Conservation (phyloP, 2,329 filamentous ascomycete genomes). For the Mollisia scopiformis region DNA sequence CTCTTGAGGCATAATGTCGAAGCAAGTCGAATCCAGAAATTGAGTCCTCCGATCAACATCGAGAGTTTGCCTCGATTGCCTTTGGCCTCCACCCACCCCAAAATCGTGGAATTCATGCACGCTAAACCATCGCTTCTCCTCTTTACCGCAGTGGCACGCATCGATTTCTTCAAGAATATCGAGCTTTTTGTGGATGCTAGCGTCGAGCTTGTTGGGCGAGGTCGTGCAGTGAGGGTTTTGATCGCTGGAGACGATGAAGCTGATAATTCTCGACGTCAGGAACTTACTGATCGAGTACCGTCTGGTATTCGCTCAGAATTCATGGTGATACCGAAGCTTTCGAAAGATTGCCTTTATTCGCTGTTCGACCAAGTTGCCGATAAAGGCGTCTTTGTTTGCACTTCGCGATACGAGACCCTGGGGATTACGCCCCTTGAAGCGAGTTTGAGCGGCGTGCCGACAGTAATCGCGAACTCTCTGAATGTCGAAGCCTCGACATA, state of each 20-base stretch:
- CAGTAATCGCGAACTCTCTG: constrained; percentile 14
- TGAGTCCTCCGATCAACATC: constrained; percentile 18
- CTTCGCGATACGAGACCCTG: constrained; percentile 21
- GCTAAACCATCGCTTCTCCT: constrained; percentile 6
- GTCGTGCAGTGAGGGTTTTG: constrained; percentile 9
- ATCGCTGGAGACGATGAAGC: constrained; percentile 15
- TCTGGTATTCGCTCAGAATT: constrained; percentile 12
- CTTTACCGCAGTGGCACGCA: constrained; percentile 21
- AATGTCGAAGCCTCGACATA: constrained; percentile 20
- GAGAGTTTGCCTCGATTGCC: not conserved
- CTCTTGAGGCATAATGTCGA: constrained; percentile 17
- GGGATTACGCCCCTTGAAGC: constrained; percentile 21
- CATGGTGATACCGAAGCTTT: constrained; percentile 17
- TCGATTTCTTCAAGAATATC: constrained; percentile 22
- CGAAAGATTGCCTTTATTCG: constrained; percentile 20
- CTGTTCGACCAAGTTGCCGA: constrained; percentile 13
- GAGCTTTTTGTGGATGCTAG: constrained; percentile 17
- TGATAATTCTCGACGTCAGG: not conserved
- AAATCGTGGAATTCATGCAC: not conserved
- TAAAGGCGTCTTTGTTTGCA: constrained; percentile 19
- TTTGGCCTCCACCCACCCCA: not conserved
- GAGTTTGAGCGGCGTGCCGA: constrained; percentile 17
- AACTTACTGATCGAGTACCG: constrained; percentile 12
- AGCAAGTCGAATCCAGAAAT: constrained; percentile 10
- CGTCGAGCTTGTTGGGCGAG: constrained; percentile 11